Evolutionary conservation across 768 basidiomycete genomes (phyloP).

Genomic region (Mycena galericulata): DNA sequence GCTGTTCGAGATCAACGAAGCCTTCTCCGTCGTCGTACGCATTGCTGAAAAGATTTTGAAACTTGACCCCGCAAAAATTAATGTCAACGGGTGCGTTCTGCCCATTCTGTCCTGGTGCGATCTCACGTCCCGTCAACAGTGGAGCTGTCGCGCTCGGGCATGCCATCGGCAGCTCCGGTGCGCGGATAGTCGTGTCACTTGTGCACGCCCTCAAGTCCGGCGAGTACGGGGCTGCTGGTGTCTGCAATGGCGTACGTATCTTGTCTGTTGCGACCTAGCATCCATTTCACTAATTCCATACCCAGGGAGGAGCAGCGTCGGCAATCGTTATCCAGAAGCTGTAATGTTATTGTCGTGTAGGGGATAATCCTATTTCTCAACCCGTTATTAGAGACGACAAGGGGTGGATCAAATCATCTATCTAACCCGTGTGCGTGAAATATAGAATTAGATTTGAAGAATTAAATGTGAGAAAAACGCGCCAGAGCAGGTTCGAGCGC

Average conservation of each 20-base stretch:
- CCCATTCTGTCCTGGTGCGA: conserved; percentile 21
- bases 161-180: conserved; percentile 96
- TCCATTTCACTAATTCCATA: conserved; percentile 34
- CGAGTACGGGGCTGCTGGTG: conserved; percentile 94
- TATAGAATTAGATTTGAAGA: conserved; percentile 17
- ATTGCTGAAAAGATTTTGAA: conserved; percentile 90
- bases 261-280: not conserved
- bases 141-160: conserved; percentile 97
- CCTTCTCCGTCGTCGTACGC: conserved; percentile 94
- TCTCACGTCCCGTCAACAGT: conserved; percentile 56
- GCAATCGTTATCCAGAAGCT: conserved; percentile 90
- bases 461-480: conserved; percentile 19
- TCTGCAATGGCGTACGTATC: conserved; percentile 92
- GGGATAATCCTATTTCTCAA: too few relatives aligned
- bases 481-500: not conserved
- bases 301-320: conserved; percentile 91
- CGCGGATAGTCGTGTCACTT: conserved; percentile 93
- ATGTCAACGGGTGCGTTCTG: conserved; percentile 80
- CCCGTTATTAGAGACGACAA: too few relatives aligned
- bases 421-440: conserved; percentile 24
- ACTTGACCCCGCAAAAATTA: conserved; percentile 90
- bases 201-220: conserved; percentile 92
- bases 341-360: conserved; percentile 53
- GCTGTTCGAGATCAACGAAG: conserved; percentile 97
- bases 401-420: too few relatives aligned